phyloP scores from a whole-genome alignment of 192 early-diverging fungal species.

The Cetraspora pellucida region DNA sequence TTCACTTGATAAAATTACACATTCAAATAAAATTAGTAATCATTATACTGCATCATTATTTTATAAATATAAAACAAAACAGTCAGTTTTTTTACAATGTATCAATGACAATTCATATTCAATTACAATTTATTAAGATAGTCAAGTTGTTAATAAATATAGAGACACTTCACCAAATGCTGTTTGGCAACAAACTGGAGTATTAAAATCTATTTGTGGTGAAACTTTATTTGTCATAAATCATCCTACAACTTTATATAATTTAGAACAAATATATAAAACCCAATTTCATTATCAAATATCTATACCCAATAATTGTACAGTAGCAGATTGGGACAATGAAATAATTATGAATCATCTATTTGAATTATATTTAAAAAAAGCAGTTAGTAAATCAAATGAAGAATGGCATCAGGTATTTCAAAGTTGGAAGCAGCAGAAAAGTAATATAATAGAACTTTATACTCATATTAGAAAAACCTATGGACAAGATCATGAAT shows the following conservation, averaged over 20 bases:
- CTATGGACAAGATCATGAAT: background rate
- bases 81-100: too few species aligned
- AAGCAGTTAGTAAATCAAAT: background rate
- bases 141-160: background rate
- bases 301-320: too few species aligned
- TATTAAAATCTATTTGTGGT: background rate
- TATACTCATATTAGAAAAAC: background rate
- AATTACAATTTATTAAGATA: background rate
- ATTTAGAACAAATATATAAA: background rate
- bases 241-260: background rate
- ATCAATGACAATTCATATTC: background rate
- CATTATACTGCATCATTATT: background rate
- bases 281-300: background rate
- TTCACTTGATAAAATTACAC: too few species aligned
- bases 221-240: slow-evolving; percentile 1
- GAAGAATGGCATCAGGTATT: background rate
- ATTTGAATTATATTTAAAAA: background rate
- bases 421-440: background rate
- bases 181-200: background rate
- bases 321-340: background rate
- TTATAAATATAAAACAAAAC: background rate
- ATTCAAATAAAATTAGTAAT: slow-evolving; percentile 2
- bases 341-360: background rate
- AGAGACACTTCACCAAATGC: background rate
- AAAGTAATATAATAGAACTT: background rate